These are phyloP conservation scores for Phaeosphaeriaceae sp. DNA, from an alignment of 2,329 filamentous ascomycete species.

Conservation along the genomic window DNA sequence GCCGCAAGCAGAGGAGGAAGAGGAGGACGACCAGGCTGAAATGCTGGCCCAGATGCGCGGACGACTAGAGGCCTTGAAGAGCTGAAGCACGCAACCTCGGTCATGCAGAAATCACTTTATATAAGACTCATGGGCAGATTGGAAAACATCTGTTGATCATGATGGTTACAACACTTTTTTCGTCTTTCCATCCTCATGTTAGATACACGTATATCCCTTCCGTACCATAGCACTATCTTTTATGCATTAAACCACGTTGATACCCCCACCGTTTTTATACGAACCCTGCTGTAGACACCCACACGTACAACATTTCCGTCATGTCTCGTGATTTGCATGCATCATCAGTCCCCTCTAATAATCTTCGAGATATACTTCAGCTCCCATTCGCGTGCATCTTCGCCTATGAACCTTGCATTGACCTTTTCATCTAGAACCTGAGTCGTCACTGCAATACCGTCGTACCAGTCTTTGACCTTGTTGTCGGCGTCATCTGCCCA, in stretches of 20 bases:
- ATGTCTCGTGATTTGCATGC: no score
- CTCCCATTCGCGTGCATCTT: slow-evolving; percentile 45
- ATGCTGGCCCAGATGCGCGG: slow-evolving; percentile 95
- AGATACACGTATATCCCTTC: no score
- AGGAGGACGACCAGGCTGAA: slow-evolving; percentile 85
- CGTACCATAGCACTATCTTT: no score
- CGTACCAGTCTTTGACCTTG: slow-evolving; percentile 45
- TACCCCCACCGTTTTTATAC: no score
- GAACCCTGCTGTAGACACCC: no score
- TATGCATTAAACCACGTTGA: no score
- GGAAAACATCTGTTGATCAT: no score
- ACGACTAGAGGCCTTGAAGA: slow-evolving; percentile 87
- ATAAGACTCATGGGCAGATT: no score
- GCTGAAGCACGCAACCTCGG: background rate
- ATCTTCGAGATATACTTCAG: slow-evolving; percentile 47
- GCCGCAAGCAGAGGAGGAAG: slow-evolving; percentile 67
- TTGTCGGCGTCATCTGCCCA: slow-evolving; percentile 42
- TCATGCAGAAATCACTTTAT: no score
- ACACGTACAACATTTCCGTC: no score
- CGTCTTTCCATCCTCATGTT: no score
- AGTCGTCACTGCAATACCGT: slow-evolving; percentile 38
- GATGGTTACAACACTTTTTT: no score
- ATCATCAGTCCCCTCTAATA: slow-evolving; percentile 32
- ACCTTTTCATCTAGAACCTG: slow-evolving; percentile 35
- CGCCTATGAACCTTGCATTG: slow-evolving; percentile 38